Evolutionary conservation across 441 rosid species (phyloP).

Genomic region (Euphorbia corollata): DNA sequence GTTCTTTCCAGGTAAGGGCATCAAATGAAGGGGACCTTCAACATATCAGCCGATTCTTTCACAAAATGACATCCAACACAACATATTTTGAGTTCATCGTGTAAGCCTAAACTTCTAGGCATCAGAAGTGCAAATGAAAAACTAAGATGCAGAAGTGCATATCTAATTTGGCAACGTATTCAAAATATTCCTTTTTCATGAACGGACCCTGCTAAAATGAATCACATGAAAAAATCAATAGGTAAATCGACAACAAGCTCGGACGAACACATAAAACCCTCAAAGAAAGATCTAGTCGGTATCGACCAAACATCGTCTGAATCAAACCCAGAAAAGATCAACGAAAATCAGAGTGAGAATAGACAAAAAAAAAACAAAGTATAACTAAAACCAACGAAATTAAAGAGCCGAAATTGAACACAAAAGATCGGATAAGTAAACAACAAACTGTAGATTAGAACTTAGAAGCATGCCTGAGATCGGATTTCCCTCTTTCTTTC

Average conservation of each 20-base stretch:
- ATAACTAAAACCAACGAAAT: not conserved
- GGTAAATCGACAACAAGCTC: not conserved
- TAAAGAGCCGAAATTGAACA: not conserved
- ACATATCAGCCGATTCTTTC: not conserved
- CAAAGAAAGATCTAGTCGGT: not conserved
- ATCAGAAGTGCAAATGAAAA: not conserved
- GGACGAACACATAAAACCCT: not conserved
- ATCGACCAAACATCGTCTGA: not conserved
- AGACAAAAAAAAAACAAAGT: not conserved
- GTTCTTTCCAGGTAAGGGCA: not conserved
- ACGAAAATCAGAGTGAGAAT: not conserved
- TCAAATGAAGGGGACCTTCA: not conserved
- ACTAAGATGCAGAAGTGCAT: not conserved
- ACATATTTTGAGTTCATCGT: not conserved
- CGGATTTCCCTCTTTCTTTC: not conserved
- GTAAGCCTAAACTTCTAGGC: not conserved
- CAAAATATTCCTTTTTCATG: not conserved
- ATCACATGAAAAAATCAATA: not conserved
- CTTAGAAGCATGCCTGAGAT: conserved; percentile 5
- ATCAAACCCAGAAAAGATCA: conserved; percentile 9
- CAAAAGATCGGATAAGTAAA: no score
- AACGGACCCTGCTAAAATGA: not conserved
- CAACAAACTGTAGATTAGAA: not conserved
- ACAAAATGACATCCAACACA: not conserved
- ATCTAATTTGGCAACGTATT: not conserved